Conservation (phyloP, 2,329 filamentous ascomycete genomes). For the Fusarium haematococcum region DNA sequence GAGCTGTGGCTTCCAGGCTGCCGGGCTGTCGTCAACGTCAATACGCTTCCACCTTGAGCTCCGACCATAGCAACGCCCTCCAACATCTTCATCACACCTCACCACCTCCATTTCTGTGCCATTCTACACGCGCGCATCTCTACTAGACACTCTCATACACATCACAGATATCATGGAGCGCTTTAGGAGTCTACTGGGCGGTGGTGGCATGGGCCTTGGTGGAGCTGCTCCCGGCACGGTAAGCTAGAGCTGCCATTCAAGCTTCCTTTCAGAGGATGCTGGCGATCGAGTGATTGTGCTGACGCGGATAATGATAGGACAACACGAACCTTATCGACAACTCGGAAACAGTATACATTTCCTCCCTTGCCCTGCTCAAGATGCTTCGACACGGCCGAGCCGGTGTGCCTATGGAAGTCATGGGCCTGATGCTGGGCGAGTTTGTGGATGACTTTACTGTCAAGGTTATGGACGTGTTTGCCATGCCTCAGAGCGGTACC, state of each 20-base stretch:
- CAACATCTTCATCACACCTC: conserved; percentile 25
- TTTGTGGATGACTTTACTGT: conserved; percentile 99
- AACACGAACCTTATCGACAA: conserved; percentile 95
- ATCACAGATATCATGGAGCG: conserved; percentile 78
- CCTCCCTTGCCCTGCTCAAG: conserved; percentile 94
- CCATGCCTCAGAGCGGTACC: conserved; percentile 98
- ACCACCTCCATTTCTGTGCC: not conserved
- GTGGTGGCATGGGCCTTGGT: conserved; percentile 76
- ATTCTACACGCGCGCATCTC: not conserved
- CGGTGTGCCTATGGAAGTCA: conserved; percentile 99
- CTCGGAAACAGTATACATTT: conserved; percentile 99
- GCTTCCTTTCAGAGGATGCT: conserved; percentile 9
- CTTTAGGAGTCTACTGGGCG: conserved; percentile 88
- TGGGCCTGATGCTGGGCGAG: conserved; percentile 98
- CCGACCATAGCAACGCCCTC: conserved; percentile 34
- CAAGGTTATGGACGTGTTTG: conserved; percentile 97
- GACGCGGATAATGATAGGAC: conserved; percentile 68
- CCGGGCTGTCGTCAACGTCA: conserved; percentile 51
- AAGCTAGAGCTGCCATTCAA: conserved; percentile 42
- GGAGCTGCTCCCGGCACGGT: conserved; percentile 57
- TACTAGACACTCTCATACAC: conserved; percentile 11
- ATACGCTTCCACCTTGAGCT: conserved; percentile 42
- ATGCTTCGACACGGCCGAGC: conserved; percentile 98
- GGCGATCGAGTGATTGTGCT: conserved; percentile 5
- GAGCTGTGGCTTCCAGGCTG: conserved; percentile 48